A percentile compares a stretch with the other conserved stretches of the same genome.
Conservation (phyloP, 306 rosid genomes). For the Cicer judaicum region DNA sequence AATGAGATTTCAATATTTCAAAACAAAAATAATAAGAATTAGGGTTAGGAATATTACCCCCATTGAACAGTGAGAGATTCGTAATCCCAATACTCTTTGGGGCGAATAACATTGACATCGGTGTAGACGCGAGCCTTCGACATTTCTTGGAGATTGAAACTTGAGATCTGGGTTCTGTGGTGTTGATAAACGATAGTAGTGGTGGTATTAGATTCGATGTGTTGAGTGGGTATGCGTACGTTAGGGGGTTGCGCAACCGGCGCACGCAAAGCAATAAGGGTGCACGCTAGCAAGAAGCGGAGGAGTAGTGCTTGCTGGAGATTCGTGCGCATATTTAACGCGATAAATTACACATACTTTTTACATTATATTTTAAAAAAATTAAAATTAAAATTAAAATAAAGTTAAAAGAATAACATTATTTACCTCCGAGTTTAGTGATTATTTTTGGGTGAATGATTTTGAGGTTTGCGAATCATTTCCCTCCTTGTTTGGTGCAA, state of each 20-base stretch:
- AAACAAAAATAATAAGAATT: neutral
- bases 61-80: slow-evolving; percentile 92
- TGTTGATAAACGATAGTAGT: slow-evolving; percentile 15
- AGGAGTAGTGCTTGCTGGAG: slow-evolving; percentile 43
- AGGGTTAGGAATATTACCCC: slow-evolving; percentile 66
- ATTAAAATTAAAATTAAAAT: neutral
- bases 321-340: slow-evolving; percentile 55
- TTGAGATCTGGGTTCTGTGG: slow-evolving; percentile 47
- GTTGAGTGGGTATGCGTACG: slow-evolving; percentile 56
- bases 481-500: neutral
- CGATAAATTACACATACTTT: slow-evolving; percentile 1
- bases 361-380: neutral
- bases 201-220: slow-evolving; percentile 32
- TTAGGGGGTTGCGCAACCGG: slow-evolving; percentile 66
- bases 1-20: slow-evolving; percentile 9
- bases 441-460: slow-evolving; percentile 7
- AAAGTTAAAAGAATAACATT: slow-evolving; percentile 6
- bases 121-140: slow-evolving; percentile 88
- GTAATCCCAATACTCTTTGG: slow-evolving; percentile 94
- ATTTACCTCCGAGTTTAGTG: slow-evolving; percentile 5
- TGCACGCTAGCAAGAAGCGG: slow-evolving; percentile 57
- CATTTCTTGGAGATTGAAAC: slow-evolving; percentile 50
- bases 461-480: neutral
- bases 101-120: slow-evolving; percentile 80
- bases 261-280: slow-evolving; percentile 55